Conservation (phyloP, 768 basidiomycete species). For the Macrolepiota dolichaula region DNA sequence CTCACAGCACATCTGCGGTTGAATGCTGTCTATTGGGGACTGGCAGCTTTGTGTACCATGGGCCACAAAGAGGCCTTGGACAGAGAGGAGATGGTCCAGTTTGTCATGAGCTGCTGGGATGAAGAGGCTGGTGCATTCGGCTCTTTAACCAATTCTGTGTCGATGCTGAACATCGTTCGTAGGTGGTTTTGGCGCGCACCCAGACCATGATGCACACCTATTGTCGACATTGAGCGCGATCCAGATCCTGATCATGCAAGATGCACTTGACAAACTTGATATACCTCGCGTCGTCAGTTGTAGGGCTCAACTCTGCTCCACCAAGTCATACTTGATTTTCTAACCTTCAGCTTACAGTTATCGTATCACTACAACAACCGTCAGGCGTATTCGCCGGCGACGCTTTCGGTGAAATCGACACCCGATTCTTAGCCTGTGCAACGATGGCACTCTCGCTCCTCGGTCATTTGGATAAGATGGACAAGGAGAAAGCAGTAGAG, state of each 20-base stretch:
- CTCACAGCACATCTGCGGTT: constrained; percentile 90
- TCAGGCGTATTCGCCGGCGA: constrained; percentile 93
- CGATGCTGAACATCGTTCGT: constrained; percentile 1
- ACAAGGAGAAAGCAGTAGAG: constrained; percentile 60
- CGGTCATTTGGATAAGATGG: constrained; percentile 65
- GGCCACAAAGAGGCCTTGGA: constrained; percentile 73
- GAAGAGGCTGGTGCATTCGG: constrained; percentile 66
- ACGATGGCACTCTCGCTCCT: constrained; percentile 80
- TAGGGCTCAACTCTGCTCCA: constrained; percentile 30
- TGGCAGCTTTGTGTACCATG: constrained; percentile 85
- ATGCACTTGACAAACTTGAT: constrained; percentile 73
- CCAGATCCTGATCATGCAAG: constrained; percentile 85
- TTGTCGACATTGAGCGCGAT: constrained; percentile 87
- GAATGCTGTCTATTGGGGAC: constrained; percentile 97
- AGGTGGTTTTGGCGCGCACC: constrained; percentile 94
- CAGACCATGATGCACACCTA: constrained; percentile 89
- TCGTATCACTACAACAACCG: constrained; percentile 78
- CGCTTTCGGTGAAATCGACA: constrained; percentile 87
- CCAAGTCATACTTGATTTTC: background rate
- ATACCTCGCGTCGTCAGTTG: constrained; percentile 70
- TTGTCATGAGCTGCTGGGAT: constrained; percentile 95
- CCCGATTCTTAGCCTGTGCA: constrained; percentile 89
- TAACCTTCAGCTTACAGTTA: constrained; percentile 46
- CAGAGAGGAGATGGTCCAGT: constrained; percentile 79
- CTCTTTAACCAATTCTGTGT: background rate